Base-by-base conservation (phyloP, 2,329 filamentous ascomycete species). In the Diaporthe capsici region DNA sequence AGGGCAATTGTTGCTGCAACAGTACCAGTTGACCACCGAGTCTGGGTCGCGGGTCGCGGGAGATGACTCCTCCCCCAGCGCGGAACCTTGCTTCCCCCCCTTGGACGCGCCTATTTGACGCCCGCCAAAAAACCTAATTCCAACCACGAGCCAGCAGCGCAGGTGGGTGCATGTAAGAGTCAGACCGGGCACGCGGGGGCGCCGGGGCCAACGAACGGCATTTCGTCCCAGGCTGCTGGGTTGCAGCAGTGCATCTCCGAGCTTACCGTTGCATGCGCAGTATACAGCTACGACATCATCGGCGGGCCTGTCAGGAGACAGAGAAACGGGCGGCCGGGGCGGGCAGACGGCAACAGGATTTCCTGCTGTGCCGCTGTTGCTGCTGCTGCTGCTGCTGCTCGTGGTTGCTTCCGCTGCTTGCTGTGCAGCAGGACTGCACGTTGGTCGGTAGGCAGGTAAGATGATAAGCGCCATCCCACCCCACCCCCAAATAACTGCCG, bases 401-500 rank as follows among this genome's bases (percentile, higher is more conserved):
- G 42, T 44, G 42, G 15, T 44, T 5, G 10, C 12, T 12, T 12
- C 10, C 10, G 37, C 37, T 39, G 37, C 37, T 13, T 28, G 10
- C n/a, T 28, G 47, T n/a, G 47, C 47, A 22, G 20, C 47, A 49
- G 47, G 47, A 39, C 37, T 39, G 47, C 47, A 49, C 2, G 47
- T 49, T 39, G 37, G 37, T 34, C 6, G 17, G 28, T 34, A 37
- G 31, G 6, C 12, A 47, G 25, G 63, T 68, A 7, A 68, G 49
- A 58, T 58, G 49, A 58, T 58, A 71, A 71, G 68, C 53, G 71
- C 53, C 71, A 72, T 63, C 55, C 70, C 70, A 61, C 55, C 53
- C 58, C 63, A 51, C 63, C 63, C 63, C 63, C 65, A 68, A 68
- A 68, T 68, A 68, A 68, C 65, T 68, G 65, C 65, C 65, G 65